Percentiles rank a stretch among this genome's conserved stretches.
Conservation (phyloP, 1,284 basidiomycete genomes). For the Coniferiporia weirii region DNA sequence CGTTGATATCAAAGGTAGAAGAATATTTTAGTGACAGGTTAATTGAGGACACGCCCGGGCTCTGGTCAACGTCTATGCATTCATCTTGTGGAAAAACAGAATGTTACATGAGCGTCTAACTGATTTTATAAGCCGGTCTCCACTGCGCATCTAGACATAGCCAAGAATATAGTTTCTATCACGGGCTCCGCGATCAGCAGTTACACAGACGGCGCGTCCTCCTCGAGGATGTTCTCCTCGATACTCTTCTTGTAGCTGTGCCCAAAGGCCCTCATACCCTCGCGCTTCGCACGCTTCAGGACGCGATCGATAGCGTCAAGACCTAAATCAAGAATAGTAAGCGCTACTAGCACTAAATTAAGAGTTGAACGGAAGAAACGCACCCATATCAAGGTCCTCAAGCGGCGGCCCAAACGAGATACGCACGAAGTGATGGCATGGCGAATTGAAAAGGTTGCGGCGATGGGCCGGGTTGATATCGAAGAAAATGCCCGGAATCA, state of each 20-base stretch:
- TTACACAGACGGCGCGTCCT: background rate
- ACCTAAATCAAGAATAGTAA: conserved; percentile 34
- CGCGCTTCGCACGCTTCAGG: conserved; percentile 62
- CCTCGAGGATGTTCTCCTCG: conserved; percentile 27
- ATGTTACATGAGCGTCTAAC: too few species aligned
- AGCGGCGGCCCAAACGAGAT: conserved; percentile 86
- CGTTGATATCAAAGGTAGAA: too few species aligned
- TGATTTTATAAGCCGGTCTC: too few species aligned
- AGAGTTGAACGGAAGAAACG: conserved; percentile 20
- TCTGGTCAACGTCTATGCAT: too few species aligned
- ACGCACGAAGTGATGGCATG: conserved; percentile 86
- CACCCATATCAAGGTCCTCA: conserved; percentile 76
- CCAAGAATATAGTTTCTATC: too few species aligned
- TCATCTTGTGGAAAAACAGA: too few species aligned
- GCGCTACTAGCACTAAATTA: background rate
- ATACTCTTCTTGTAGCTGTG: conserved; percentile 62
- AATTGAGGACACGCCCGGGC: too few species aligned
- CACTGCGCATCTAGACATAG: too few species aligned
- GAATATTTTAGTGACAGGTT: too few species aligned
- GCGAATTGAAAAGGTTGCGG: conserved; percentile 83
- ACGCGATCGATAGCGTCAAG: conserved; percentile 83
- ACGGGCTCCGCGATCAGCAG: too few species aligned
- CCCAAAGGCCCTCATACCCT: conserved; percentile 56
- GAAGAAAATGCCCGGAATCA: conserved; percentile 89
- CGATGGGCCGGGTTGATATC: conserved; percentile 84